Conservation (phyloP, 2,329 filamentous ascomycete species). For the Cadophora sp. region DNA sequence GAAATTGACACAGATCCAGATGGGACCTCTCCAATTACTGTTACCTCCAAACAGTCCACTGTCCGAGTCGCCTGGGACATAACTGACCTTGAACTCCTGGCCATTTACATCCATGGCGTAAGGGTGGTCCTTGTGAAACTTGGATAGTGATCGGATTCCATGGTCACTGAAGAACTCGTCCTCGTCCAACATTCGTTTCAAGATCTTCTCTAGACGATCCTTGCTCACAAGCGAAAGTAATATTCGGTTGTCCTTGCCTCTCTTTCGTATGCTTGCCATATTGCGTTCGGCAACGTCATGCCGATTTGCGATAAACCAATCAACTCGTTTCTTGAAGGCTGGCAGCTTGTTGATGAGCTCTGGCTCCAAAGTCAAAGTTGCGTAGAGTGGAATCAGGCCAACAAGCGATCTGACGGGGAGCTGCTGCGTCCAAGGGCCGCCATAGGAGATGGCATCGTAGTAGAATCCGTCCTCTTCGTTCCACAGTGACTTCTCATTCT, state of each 20-base stretch:
- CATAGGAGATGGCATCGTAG: constrained; percentile 97
- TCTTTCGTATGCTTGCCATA: constrained; percentile 89
- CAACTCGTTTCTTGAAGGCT: constrained; percentile 87
- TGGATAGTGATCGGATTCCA: constrained; percentile 90
- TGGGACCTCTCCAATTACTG: constrained; percentile 96
- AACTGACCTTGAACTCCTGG: constrained; percentile 85
- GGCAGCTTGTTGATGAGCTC: constrained; percentile 92
- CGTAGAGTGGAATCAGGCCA: constrained; percentile 91
- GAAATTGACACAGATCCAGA: constrained; percentile 97
- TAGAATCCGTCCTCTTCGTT: constrained; percentile 98
- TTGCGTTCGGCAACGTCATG: constrained; percentile 90
- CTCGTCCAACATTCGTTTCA: constrained; percentile 91
- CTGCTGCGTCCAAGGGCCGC: constrained; percentile 91
- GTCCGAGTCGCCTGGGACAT: constrained; percentile 95
- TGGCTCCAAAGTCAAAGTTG: constrained; percentile 89
- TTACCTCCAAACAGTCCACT: constrained; percentile 95
- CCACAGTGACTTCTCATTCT: constrained; percentile 84
- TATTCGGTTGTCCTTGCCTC: constrained; percentile 88
- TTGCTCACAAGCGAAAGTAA: constrained; percentile 91
- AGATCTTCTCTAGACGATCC: constrained; percentile 87
- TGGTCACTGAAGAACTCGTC: constrained; percentile 90
- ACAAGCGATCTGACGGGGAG: constrained; percentile 91
- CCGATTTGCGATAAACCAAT: constrained; percentile 93
- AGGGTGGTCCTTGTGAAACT: constrained; percentile 87
- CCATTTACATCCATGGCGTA: constrained; percentile 97